A percentile compares a stretch with the other conserved stretches of the same genome.
Evolutionary conservation across 352 stramenopile species (phyloP).

Genomic region (Pythium phragmitis): DNA sequence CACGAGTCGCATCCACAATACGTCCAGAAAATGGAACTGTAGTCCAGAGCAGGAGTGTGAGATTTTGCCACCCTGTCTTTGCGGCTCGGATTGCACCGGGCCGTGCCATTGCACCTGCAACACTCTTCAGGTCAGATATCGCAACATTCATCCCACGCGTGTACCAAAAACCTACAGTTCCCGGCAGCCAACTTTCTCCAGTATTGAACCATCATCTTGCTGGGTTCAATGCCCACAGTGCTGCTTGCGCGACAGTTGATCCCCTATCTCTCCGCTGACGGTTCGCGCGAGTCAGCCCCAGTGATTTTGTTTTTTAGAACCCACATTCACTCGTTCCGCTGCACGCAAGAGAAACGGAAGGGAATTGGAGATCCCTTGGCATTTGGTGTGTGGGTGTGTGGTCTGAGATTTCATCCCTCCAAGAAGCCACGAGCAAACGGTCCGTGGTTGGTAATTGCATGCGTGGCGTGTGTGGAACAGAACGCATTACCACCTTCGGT

Average conservation of each 20-base stretch:
- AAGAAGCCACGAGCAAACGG: no score
- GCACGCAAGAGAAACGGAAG: not conserved
- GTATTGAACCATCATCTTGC: not conserved
- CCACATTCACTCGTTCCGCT: not conserved
- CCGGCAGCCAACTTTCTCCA: not conserved
- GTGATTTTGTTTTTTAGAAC: not conserved
- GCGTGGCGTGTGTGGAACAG: not conserved
- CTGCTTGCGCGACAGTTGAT: not conserved
- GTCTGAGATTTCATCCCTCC: no score
- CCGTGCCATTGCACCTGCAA: no score
- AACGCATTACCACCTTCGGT: not conserved
- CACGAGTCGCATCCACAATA: not conserved
- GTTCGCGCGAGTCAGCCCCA: no score
- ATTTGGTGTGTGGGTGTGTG: no score
- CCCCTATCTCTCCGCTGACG: no score
- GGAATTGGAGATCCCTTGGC: no score
- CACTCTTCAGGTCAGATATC: not conserved
- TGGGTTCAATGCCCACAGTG: slow-evolving; percentile 5
- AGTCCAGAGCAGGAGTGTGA: not conserved
- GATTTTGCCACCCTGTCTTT: not conserved
- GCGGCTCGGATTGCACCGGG: no score
- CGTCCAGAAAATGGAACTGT: no score
- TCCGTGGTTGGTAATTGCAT: not conserved
- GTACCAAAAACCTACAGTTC: not conserved
- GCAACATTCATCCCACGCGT: not conserved